Conservation (phyloP, 768 basidiomycete species). For the Pulveroboletus sp. region DNA sequence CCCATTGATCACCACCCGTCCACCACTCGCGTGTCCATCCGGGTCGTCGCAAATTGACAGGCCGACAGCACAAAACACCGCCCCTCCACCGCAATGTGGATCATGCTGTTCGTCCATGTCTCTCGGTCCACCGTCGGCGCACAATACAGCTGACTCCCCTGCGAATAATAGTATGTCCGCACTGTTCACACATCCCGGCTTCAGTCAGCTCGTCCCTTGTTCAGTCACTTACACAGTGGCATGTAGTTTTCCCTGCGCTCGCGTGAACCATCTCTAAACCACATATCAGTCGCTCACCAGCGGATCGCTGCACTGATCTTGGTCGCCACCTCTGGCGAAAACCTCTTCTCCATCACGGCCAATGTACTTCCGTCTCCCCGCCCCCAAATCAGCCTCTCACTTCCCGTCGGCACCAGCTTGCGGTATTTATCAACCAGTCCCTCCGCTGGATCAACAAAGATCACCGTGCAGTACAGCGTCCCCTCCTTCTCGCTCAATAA, state of each 20-base stretch:
- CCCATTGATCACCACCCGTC: constrained; percentile 56
- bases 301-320: constrained; percentile 59
- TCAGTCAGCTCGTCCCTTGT: background rate
- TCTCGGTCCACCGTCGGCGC: constrained; percentile 66
- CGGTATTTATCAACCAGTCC: constrained; percentile 62
- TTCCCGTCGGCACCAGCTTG: constrained; percentile 61
- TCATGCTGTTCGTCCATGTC: constrained; percentile 56
- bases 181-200: constrained; percentile 36
- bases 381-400: constrained; percentile 63
- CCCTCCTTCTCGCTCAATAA: constrained; percentile 59
- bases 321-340: constrained; percentile 33
- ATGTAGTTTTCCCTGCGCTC: constrained; percentile 66
- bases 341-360: constrained; percentile 44
- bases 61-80: constrained; percentile 67
- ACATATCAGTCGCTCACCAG: constrained; percentile 38
- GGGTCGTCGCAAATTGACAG: constrained; percentile 57
- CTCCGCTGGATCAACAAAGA: constrained; percentile 51
- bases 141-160: constrained; percentile 60
- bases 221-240: constrained; percentile 49
- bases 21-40: constrained; percentile 41
- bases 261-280: background rate
- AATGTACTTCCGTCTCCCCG: constrained; percentile 54
- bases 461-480: constrained; percentile 58
- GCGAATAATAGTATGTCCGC: constrained; percentile 56
- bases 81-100: constrained; percentile 65